A percentile compares a stretch with the other conserved stretches of the same genome.
These are phyloP conservation scores for Cytospora mali DNA, from an alignment of 2,329 filamentous ascomycete species.

Conservation along the genomic window DNA sequence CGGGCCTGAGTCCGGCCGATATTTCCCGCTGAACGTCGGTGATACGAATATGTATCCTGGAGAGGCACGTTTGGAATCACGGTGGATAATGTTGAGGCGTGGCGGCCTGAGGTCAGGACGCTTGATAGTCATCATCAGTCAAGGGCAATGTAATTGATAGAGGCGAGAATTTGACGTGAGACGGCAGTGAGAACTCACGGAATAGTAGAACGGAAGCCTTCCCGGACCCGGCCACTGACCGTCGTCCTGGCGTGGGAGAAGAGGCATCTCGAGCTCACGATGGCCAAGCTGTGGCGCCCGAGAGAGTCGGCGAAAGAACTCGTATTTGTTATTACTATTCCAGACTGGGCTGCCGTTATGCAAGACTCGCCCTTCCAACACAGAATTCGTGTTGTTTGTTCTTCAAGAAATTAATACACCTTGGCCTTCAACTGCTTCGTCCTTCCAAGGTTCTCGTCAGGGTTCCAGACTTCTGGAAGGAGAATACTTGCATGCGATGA, in stretches of 20 bases:
- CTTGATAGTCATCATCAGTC: neutral
- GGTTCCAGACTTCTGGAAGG: neutral
- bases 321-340: neutral
- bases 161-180: neutral
- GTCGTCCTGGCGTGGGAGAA: conserved; percentile 11
- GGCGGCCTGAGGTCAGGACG: conserved; percentile 22
- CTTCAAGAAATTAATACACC: neutral
- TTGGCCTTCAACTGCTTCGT: neutral
- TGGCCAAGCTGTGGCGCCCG: neutral
- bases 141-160: no score
- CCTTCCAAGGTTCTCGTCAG: no score
- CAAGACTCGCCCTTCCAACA: neutral
- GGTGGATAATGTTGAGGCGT: conserved; percentile 15
- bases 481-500: neutral
- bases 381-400: neutral
- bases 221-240: conserved; percentile 14
- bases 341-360: neutral
- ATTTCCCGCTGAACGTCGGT: conserved; percentile 7
- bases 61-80: conserved; percentile 10
- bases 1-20: conserved; percentile 21
- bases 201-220: conserved; percentile 24
- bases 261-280: conserved; percentile 10
- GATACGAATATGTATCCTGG: conserved; percentile 17
- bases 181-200: conserved; percentile 3
- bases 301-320: neutral